These are phyloP conservation scores for Scedosporium boydii DNA, from an alignment of 2,329 filamentous ascomycete species.

Conservation along the genomic window DNA sequence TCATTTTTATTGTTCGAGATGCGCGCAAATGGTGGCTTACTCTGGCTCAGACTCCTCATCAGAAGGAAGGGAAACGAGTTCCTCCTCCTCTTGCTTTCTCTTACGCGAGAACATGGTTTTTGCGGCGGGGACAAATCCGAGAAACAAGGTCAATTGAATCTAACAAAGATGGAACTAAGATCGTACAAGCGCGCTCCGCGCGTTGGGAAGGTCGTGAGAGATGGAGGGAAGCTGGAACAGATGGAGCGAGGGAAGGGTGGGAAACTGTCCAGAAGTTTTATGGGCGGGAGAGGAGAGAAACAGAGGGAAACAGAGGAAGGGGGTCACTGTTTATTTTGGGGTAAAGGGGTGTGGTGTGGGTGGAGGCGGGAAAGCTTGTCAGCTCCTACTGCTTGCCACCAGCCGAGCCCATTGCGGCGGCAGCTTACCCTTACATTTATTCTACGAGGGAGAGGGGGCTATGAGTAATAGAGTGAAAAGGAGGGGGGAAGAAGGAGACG, in stretches of 20 bases:
- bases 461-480: not conserved
- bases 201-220: conserved; percentile 5
- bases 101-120: conserved; percentile 38
- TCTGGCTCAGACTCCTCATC: conserved; percentile 42
- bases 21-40: conserved; percentile 22
- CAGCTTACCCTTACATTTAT: not conserved
- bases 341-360: not conserved
- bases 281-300: conserved; percentile 6
- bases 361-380: conserved; percentile 7
- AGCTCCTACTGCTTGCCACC: not conserved
- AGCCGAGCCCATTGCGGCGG: not conserved
- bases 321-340: conserved; percentile 1
- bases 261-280: not conserved
- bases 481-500: not conserved
- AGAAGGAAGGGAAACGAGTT: conserved; percentile 45
- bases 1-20: conserved; percentile 1
- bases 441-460: not conserved
- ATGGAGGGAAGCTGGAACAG: conserved; percentile 8
- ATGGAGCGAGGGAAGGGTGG: conserved; percentile 14
- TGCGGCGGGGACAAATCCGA: not conserved
- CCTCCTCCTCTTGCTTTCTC: conserved; percentile 45
- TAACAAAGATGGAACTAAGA: not conserved
- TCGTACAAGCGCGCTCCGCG: conserved; percentile 1
- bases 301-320: conserved; percentile 11
- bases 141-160: conserved; percentile 17